Conservation (phyloP, 148 eudicot genomes). For the Rhododendron vialii region DNA sequence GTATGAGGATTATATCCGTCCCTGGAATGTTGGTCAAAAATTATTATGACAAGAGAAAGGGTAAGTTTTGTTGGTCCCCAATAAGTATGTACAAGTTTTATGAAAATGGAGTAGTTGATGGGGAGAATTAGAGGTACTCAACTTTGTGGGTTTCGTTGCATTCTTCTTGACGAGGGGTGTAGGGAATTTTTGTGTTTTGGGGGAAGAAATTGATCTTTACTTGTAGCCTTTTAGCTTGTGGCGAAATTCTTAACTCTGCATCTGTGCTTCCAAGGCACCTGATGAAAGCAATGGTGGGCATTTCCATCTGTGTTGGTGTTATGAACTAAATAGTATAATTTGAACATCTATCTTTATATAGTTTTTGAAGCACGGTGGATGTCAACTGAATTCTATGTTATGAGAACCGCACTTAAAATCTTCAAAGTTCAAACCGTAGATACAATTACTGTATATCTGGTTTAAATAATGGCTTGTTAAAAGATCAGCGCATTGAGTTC, state of each 20-base stretch:
- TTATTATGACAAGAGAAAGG: neutral
- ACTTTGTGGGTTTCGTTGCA: neutral
- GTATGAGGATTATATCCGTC: neutral
- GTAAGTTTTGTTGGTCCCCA: neutral
- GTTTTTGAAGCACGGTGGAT: neutral
- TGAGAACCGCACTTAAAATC: neutral
- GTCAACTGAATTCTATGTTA: neutral
- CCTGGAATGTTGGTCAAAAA: neutral
- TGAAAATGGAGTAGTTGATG: neutral
- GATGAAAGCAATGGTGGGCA: neutral
- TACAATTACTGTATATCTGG: neutral
- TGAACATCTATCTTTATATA: neutral
- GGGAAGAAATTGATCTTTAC: neutral
- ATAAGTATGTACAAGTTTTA: neutral
- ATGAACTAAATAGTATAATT: neutral
- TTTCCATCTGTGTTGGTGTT: neutral
- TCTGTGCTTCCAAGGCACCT: neutral
- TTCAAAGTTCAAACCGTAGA: neutral
- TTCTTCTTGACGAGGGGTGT: neutral
- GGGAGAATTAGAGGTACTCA: neutral
- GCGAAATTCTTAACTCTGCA: neutral
- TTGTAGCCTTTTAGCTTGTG: neutral
- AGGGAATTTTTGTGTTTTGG: neutral
- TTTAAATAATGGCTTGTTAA: neutral
- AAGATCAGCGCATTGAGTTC: neutral